A percentile compares a stretch with the other conserved stretches of the same genome.
These are phyloP conservation scores for Gliomastix tumulicola DNA, from an alignment of 2,329 filamentous ascomycete species.

Conservation along the genomic window DNA sequence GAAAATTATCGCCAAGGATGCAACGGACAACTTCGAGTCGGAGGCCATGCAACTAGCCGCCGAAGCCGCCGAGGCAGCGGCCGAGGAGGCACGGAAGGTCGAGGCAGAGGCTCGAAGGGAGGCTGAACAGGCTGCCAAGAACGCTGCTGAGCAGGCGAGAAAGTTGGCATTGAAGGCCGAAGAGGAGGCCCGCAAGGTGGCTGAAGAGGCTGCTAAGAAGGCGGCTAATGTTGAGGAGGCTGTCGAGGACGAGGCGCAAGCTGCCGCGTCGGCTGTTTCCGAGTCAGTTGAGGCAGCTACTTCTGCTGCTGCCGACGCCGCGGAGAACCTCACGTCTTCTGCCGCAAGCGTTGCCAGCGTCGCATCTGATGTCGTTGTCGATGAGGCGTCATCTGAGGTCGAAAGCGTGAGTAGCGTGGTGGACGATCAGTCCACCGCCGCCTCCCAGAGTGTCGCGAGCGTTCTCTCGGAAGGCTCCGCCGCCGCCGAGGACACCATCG, in stretches of 20 bases:
- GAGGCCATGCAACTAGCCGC: slow-evolving; percentile 54
- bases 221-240: slow-evolving; percentile 6
- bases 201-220: slow-evolving; percentile 9
- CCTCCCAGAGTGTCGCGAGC: slow-evolving; percentile 5
- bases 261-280: slow-evolving; percentile 25
- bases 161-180: slow-evolving; percentile 5
- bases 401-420: neutral
- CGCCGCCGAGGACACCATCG: slow-evolving; percentile 1
- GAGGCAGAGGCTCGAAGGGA: slow-evolving; percentile 11
- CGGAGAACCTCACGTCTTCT: slow-evolving; percentile 2
- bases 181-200: slow-evolving; percentile 11
- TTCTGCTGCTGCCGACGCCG: slow-evolving; percentile 10
- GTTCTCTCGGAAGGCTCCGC: slow-evolving; percentile 4
- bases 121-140: slow-evolving; percentile 14
- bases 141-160: slow-evolving; percentile 1
- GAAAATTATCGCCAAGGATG: slow-evolving; percentile 73
- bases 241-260: no score
- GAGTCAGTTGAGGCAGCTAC: slow-evolving; percentile 22
- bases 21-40: slow-evolving; percentile 71
- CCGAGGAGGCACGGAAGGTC: slow-evolving; percentile 7
- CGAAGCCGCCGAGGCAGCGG: slow-evolving; percentile 28
- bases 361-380: no score
- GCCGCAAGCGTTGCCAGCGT: neutral
- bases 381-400: neutral
- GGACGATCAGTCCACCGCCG: slow-evolving; percentile 4